Percentiles rank a stretch among this genome's conserved stretches.
phyloP scores from a whole-genome alignment of 2,329 filamentous ascomycete genomes.

The Akanthomyces muscarius region DNA sequence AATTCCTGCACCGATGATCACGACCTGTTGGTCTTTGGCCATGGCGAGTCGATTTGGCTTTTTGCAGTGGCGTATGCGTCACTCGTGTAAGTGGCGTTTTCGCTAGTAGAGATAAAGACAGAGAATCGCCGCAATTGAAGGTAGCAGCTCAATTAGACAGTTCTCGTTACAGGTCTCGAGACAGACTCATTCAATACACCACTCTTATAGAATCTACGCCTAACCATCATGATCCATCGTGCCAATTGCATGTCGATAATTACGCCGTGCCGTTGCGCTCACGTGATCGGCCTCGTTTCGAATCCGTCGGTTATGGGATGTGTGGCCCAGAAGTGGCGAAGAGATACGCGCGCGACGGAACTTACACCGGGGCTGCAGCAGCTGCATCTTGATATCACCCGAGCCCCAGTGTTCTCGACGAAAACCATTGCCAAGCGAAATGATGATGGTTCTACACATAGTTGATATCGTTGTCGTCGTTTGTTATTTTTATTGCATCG shows the following conservation, averaged over 20 bases:
- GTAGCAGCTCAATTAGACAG: background rate
- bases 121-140: background rate
- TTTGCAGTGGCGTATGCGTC: background rate
- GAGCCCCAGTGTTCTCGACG: too few relatives aligned
- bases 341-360: background rate
- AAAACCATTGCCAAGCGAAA: too few relatives aligned
- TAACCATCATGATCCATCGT: background rate
- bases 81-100: background rate
- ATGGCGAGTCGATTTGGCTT: constrained; percentile 26
- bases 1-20: constrained; percentile 61
- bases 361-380: background rate
- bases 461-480: too few relatives aligned
- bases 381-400: too few relatives aligned
- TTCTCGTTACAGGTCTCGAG: background rate
- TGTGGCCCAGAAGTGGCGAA: background rate
- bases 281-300: constrained; percentile 18
- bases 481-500: too few relatives aligned
- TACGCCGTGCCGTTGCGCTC: constrained; percentile 16
- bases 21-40: constrained; percentile 41
- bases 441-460: too few relatives aligned
- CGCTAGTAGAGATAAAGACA: background rate
- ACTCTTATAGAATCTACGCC: constrained; percentile 8
- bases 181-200: background rate
- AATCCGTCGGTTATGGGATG: background rate
- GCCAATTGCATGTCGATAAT: background rate